Evolutionary conservation across 2,329 filamentous ascomycete species (phyloP).

Genomic region (Camillea tinctor): DNA sequence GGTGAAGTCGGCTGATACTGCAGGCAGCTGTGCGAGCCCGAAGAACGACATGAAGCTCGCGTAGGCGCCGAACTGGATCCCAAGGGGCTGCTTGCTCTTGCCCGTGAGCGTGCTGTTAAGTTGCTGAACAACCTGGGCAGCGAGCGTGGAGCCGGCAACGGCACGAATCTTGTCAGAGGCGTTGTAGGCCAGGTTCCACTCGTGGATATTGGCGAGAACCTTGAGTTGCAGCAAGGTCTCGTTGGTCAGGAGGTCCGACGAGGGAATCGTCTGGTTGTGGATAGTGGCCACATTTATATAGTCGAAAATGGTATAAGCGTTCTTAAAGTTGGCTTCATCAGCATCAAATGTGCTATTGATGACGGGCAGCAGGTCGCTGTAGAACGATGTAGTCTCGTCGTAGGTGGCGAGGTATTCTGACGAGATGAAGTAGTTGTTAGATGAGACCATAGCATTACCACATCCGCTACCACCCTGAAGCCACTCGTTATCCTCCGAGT

Average conservation of each 20-base stretch:
- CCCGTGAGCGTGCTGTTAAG: constrained; percentile 52
- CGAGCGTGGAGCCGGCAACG: constrained; percentile 57
- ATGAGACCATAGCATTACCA: constrained; percentile 52
- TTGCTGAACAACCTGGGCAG: constrained; percentile 52
- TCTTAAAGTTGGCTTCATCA: constrained; percentile 52
- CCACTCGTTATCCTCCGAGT: constrained; percentile 57
- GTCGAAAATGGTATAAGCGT: constrained; percentile 63
- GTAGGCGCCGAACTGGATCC: constrained; percentile 61
- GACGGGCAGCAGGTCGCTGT: constrained; percentile 52
- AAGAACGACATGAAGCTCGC: constrained; percentile 63
- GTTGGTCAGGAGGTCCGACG: constrained; percentile 57
- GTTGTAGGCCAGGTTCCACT: constrained; percentile 84
- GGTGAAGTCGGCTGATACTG: constrained; percentile 61
- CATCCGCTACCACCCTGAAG: constrained; percentile 59
- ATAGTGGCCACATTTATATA: constrained; percentile 59
- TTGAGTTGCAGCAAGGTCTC: constrained; percentile 61
- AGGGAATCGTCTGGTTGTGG: constrained; percentile 61
- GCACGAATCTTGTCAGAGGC: constrained; percentile 63
- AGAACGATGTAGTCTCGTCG: constrained; percentile 58
- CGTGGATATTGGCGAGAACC: constrained; percentile 74
- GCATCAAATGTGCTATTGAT: constrained; percentile 51
- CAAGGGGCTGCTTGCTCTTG: constrained; percentile 39
- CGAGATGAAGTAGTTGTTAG: constrained; percentile 53
- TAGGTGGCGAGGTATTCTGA: constrained; percentile 44
- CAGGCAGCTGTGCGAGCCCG: constrained; percentile 52